Conservation (phyloP, 2,329 filamentous ascomycete species). For the Thielaviopsis ethacetica region DNA sequence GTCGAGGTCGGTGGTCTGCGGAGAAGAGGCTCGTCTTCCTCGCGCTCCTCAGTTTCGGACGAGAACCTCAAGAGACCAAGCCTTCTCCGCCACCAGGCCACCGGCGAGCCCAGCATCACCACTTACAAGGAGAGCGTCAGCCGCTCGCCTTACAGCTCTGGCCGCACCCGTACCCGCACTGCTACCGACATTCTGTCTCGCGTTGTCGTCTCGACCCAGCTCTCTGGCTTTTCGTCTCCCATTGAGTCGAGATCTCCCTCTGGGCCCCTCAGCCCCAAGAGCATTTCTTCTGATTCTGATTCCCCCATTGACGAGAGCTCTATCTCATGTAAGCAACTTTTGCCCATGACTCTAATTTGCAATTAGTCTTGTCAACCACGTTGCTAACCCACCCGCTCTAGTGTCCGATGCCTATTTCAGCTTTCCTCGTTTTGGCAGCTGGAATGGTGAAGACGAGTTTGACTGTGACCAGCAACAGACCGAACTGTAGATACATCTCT, state of each 20-base stretch:
- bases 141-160: constrained; percentile 7
- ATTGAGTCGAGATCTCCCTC: constrained; percentile 2
- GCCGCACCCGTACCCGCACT: constrained; percentile 8
- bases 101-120: constrained; percentile 8
- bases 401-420: constrained; percentile 39
- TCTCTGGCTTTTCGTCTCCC: constrained; percentile 5
- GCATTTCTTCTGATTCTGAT: not conserved
- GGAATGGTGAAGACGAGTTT: constrained; percentile 27
- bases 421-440: constrained; percentile 58
- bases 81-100: constrained; percentile 11
- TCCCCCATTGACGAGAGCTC: constrained; percentile 4
- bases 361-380: not conserved
- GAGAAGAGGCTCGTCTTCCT: constrained; percentile 11
- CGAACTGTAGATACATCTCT: constrained; percentile 1
- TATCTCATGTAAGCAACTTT: constrained; percentile 17
- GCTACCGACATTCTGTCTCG: constrained; percentile 11
- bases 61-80: constrained; percentile 9
- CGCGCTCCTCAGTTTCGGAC: constrained; percentile 11
- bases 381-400: not conserved
- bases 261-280: constrained; percentile 1
- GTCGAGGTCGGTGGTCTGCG: constrained; percentile 8
- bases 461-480: constrained; percentile 7
- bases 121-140: constrained; percentile 9
- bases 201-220: constrained; percentile 7
- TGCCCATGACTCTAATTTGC: too few species aligned